Conservation (phyloP, 1,139 yeast genomes). For the Geotrichum reessii region DNA sequence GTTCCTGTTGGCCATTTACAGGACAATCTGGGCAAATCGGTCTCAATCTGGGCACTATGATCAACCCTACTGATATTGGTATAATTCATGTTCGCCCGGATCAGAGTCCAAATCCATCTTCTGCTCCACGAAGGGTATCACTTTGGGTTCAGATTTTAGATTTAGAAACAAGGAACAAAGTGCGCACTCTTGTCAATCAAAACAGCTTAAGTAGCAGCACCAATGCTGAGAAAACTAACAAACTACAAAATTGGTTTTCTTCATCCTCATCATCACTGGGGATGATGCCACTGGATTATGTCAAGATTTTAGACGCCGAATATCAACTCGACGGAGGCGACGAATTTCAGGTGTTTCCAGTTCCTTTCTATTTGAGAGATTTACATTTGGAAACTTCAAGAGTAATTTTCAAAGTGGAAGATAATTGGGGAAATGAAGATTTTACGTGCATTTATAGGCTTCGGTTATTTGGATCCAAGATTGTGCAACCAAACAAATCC, state of each 20-base stretch:
- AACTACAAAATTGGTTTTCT: neutral
- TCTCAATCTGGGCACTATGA: constrained; percentile 27
- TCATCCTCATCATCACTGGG: neutral
- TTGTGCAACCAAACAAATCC: neutral
- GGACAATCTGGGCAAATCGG: constrained; percentile 33
- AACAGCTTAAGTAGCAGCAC: constrained; percentile 9
- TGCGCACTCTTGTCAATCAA: constrained; percentile 16
- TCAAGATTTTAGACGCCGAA: constrained; percentile 27
- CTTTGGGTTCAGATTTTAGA: constrained; percentile 32
- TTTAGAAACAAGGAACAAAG: constrained; percentile 16
- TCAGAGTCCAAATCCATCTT: constrained; percentile 27
- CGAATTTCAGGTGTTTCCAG: constrained; percentile 31
- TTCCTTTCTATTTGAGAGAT: constrained; percentile 25
- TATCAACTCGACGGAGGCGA: constrained; percentile 29
- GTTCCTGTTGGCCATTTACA: constrained; percentile 37
- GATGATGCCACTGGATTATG: constrained; percentile 22
- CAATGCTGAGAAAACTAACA: constrained; percentile 3
- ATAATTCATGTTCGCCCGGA: constrained; percentile 31
- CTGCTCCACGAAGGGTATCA: constrained; percentile 33
- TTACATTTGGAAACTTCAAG: constrained; percentile 22
- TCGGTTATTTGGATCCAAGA: constrained; percentile 30
- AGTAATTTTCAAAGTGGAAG: constrained; percentile 28
- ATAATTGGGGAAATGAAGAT: constrained; percentile 35
- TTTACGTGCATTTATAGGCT: constrained; percentile 36
- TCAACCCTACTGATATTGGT: constrained; percentile 30